Evolutionary conservation across 140 eudicot species (phyloP), one percentile per base, ranked within the genome.

Genomic region (Oenanthe javanica): DNA sequence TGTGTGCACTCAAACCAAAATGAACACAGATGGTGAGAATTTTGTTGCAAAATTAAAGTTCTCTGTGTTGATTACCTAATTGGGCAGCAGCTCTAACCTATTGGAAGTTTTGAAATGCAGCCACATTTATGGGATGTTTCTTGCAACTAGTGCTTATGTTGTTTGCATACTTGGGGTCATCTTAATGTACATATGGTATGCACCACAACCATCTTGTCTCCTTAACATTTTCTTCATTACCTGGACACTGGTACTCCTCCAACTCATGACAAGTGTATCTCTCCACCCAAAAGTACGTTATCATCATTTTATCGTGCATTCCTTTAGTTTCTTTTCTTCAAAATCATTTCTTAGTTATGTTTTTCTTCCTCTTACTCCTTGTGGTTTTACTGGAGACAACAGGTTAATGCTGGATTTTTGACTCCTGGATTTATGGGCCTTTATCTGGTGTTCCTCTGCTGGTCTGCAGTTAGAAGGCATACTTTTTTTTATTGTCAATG

Each of bases 391-490:
- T 79, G 76, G 51, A 84, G 19, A 66, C 72, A 82, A 79, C 89
- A 92, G 97, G 87, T 90, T 76, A 84, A 75, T 47, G 86, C 90
- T 6, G 95, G 95, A 19, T 88, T 90, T 80, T 81, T 92, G 84
- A 89, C 95, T 79, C 97, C 95, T 18, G 97, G 97, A 25, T 80
- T 92, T 47, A 92, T 92, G 97, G 97, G 97, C 52, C 91, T 92
- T n/a, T 92, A 92, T 77, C 74, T 92, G 4, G 95, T 90, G 81
- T 92, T 90, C 82, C 91, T 92, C 76, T 92, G 97, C 81, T 92
- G 97, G 97, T 92, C 96, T 19, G 97, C 97, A 9, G 87, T 92
- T 50, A 87, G 97, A 88, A 92, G 97, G 96, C 72, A 66, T 21
- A 14, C n/a, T 23, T 25, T 1, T 66, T 1, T 66, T 13, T 71